Base-by-base conservation (phyloP, 805 yeast genomes). In the Spathaspora arborariae region DNA sequence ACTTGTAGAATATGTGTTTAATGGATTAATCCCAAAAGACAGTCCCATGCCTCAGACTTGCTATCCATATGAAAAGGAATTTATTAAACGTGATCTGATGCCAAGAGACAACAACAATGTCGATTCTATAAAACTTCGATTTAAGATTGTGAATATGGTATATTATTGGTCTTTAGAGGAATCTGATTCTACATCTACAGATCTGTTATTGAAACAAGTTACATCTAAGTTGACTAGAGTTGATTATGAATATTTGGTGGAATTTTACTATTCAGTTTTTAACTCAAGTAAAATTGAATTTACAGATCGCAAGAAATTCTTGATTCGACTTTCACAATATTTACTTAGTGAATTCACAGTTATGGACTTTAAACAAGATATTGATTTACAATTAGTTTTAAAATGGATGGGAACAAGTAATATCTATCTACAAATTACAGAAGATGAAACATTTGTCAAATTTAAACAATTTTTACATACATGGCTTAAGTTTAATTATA, bases 121-220 rank as follows among this genome's bases (percentile, higher is more conserved):
- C 45, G 60, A 58, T 33, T 64, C 70, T 1, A 60, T 67, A 63
- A 22, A 22, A 9, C 42, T 63, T 4, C 56, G 74, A n/a, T 56
- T 53, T 47, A 56, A 53, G 22, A 50, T 63, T 16, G 20, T 53
- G 4, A 22, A 45, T 13, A 39, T 59, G 33, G 48, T 57, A 1
- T 61, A 54, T 44, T 54, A 54, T 41, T 46, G 61, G 46, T 48
- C 59, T 16, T 47, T 44, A 3, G 42, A 33, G 18, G 20, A 15
- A 11, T n/a, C 10, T 13, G n/a, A 22, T 21, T 21, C 18, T 20
- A 27, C 41, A 20, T 30, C 37, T 10, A 45, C 45, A 3, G 2
- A 5, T 5, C 22, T 27, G 21, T 20, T 47, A 20, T 16, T 47
- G 6, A 16, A 39, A 16, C 42, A 47, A 22, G 11, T 47, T n/a